Percentiles rank a stretch among this genome's conserved stretches.
phyloP scores from a whole-genome alignment of 2,329 filamentous ascomycete species.

The Penicillium concentricum region DNA sequence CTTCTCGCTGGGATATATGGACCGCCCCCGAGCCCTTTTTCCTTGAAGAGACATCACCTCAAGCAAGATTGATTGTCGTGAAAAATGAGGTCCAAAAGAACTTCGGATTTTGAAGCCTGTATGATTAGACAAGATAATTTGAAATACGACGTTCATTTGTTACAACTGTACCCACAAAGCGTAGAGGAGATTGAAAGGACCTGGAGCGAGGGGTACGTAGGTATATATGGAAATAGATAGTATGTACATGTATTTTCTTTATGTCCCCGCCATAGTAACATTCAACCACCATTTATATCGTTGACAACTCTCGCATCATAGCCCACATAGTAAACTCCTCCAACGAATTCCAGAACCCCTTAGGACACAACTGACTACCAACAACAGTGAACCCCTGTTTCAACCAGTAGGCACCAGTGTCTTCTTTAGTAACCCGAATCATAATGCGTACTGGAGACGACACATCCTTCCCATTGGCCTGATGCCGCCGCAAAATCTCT shows the following conservation, averaged over 20 bases:
- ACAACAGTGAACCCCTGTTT: neutral
- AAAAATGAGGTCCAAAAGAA: neutral
- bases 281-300: neutral
- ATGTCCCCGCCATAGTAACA: neutral
- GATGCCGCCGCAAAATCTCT: neutral
- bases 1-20: neutral
- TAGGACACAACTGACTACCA: neutral
- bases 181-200: neutral
- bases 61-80: neutral
- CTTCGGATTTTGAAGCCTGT: too few species aligned
- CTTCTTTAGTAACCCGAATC: neutral
- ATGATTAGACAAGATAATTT: neutral
- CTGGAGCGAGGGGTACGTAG: neutral
- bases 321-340: neutral
- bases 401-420: neutral
- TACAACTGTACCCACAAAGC: neutral
- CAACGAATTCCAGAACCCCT: neutral
- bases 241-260: too few species aligned
- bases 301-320: neutral
- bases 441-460: neutral
- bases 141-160: neutral
- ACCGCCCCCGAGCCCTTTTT: neutral
- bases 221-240: neutral
- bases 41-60: neutral
- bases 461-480: neutral